Evolutionary conservation across 768 basidiomycete species (phyloP), one percentile per base, ranked within the genome.

Genomic region (Serendipita indica): DNA sequence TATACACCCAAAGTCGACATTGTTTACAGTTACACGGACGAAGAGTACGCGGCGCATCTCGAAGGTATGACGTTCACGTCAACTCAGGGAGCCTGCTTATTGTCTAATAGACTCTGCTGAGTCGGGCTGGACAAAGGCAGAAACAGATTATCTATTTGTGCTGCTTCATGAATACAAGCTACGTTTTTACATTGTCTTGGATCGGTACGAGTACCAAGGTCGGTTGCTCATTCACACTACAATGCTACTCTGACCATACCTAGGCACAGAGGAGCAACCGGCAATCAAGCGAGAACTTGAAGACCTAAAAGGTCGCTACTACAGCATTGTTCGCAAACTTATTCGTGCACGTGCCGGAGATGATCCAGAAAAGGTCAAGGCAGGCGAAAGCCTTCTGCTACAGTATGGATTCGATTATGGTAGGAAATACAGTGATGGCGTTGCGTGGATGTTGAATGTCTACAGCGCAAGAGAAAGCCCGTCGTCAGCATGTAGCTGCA

Each of bases 251-350:
- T 3, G 20, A 18, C 30, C 49, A 54, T 25, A 22, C 33, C 33
- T 57, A 60, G 59, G 22, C 16, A 2, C 49, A 22, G 22, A 25
- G n/a, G 49, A 32, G 28, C 32, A 35, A 13, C 22, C 3, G 3
- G 2, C 34, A 5, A 2, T 0, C 7, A 46, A 59, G 2, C 16
- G 33, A 3, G 14, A 27, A 6, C 57, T 62, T 4, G 64, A 92
- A 89, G 93, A 96, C 62, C 70, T 98, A 63, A 98, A 97, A 72
- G 89, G 91, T 64, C 77, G 96, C 28, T 98, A 98, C 66, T 97
- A 86, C 69, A 82, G 85, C 54, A 84, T 93, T 16, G 93, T 91
- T 67, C 79, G 96, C 28, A 88, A 86, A 62, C 77, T 98, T 33
- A 76, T 97, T 33, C 79, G 89, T 41, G 88, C 80, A 65, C 74